Evolutionary conservation across 306 rosid species (phyloP).

Genomic region (Rosa persica): DNA sequence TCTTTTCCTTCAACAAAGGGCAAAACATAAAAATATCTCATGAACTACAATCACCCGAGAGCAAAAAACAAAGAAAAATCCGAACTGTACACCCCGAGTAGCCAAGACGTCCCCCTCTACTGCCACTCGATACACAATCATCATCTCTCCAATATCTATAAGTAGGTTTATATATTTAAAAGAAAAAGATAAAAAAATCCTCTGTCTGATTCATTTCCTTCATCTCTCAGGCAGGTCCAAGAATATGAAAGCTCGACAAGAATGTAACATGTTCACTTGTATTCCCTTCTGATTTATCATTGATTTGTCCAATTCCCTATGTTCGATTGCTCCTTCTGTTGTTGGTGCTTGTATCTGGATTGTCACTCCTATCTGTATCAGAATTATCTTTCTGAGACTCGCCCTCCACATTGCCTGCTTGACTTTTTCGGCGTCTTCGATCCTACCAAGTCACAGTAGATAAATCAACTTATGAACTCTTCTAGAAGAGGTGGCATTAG

Average conservation of each 20-base stretch:
- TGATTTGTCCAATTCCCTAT: constrained; percentile 32
- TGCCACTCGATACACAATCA: constrained; percentile 44
- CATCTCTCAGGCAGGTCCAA: constrained; percentile 37
- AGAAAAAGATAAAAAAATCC: constrained; percentile 41
- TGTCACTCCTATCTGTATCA: constrained; percentile 52
- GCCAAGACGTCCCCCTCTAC: constrained; percentile 33
- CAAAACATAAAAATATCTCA: constrained; percentile 3
- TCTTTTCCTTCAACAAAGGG: constrained; percentile 16
- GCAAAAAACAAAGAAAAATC: constrained; percentile 21
- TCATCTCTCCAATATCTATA: constrained; percentile 49
- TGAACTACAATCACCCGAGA: constrained; percentile 20
- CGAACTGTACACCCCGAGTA: constrained; percentile 48
- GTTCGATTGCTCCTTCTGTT: constrained; percentile 43
- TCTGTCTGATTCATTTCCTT: constrained; percentile 31
- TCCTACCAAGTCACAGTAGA: constrained; percentile 44
- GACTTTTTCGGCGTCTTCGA: constrained; percentile 60
- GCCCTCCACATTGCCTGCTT: constrained; percentile 36
- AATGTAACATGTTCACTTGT: constrained; percentile 38
- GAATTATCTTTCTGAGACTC: constrained; percentile 44
- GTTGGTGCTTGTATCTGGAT: constrained; percentile 42
- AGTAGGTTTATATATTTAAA: constrained; percentile 31
- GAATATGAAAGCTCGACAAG: constrained; percentile 36
- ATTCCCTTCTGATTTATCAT: constrained; percentile 21
- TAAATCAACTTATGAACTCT: constrained; percentile 15
- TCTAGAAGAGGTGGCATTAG: constrained; percentile 3